Percentiles rank a stretch among this genome's conserved stretches.
Conservation (phyloP, 1,284 basidiomycete genomes). For the Ceratobasidium sp. region DNA sequence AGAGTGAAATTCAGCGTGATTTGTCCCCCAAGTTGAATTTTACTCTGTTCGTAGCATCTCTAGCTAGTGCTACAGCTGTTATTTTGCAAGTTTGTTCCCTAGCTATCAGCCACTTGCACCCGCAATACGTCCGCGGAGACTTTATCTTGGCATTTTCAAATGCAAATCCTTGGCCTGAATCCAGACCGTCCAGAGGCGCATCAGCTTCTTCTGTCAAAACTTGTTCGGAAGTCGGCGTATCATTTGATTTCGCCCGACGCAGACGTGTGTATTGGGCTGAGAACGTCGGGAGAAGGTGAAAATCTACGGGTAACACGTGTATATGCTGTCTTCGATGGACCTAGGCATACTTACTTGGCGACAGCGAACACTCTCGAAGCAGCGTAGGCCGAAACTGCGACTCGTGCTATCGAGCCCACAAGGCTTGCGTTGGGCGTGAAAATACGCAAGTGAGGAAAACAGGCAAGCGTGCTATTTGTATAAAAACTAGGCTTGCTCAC, state of each 20-base stretch:
- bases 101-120: too few relatives aligned
- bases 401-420: neutral
- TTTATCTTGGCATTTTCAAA: conserved; percentile 8
- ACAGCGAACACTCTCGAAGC: neutral
- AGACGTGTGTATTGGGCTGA: neutral
- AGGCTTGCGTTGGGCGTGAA: neutral
- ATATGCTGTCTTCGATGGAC: neutral
- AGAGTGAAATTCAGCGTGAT: too few relatives aligned
- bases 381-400: too few relatives aligned
- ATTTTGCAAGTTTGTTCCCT: too few relatives aligned
- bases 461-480: neutral
- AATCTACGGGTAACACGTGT: neutral
- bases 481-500: neutral
- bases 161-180: neutral
- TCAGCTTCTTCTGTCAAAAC: neutral
- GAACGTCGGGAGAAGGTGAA: neutral
- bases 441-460: neutral
- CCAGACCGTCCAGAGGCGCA: neutral
- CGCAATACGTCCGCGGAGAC: too few relatives aligned
- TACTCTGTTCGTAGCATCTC: too few relatives aligned
- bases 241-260: neutral
- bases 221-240: conserved; percentile 14
- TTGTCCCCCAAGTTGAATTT: too few relatives aligned
- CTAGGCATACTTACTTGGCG: neutral
- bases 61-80: too few relatives aligned